phyloP scores from a whole-genome alignment of 305 asterid genomes.

The Ilex paraguariensis region DNA sequence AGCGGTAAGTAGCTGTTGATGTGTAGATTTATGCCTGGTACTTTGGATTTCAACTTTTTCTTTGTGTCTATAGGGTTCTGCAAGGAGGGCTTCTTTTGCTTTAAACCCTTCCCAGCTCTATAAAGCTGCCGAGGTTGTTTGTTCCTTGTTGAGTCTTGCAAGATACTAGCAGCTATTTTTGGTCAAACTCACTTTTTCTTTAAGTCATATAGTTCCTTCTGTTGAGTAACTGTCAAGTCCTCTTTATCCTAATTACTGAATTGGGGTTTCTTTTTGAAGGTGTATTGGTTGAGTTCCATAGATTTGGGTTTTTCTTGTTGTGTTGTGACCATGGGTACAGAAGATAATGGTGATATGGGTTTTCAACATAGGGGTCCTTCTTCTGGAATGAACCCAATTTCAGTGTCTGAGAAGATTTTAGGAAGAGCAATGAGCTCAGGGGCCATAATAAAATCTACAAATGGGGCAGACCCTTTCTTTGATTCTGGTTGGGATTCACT shows the following conservation, averaged over 20 bases:
- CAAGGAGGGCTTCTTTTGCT: conserved; percentile 54
- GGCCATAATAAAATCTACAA: background rate
- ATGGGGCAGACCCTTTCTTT: too few relatives aligned
- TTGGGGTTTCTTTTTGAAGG: conserved; percentile 18
- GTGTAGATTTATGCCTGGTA: conserved; percentile 50
- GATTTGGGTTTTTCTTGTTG: conserved; percentile 17
- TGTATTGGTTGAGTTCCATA: conserved; percentile 24
- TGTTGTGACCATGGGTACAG: conserved; percentile 35
- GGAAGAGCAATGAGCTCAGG: too few relatives aligned
- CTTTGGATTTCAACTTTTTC: conserved; percentile 43
- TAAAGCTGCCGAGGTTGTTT: conserved; percentile 86
- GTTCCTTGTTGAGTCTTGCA: conserved; percentile 68
- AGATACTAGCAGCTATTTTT: conserved; percentile 24
- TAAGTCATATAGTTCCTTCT: conserved; percentile 17
- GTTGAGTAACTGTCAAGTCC: conserved; percentile 9
- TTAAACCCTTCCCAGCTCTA: conserved; percentile 36
- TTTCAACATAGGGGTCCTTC: too few relatives aligned
- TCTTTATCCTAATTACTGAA: background rate
- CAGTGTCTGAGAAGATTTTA: too few relatives aligned
- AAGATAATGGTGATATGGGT: conserved; percentile 31
- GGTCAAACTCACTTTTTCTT: conserved; percentile 38
- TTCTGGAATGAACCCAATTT: conserved; percentile 5
- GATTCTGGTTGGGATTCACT: too few relatives aligned
- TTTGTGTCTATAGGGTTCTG: conserved; percentile 41
- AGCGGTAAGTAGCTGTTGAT: conserved; percentile 29